Base-by-base conservation (phyloP, 768 basidiomycete genomes). In the Chalciporus sphaerocephalus region DNA sequence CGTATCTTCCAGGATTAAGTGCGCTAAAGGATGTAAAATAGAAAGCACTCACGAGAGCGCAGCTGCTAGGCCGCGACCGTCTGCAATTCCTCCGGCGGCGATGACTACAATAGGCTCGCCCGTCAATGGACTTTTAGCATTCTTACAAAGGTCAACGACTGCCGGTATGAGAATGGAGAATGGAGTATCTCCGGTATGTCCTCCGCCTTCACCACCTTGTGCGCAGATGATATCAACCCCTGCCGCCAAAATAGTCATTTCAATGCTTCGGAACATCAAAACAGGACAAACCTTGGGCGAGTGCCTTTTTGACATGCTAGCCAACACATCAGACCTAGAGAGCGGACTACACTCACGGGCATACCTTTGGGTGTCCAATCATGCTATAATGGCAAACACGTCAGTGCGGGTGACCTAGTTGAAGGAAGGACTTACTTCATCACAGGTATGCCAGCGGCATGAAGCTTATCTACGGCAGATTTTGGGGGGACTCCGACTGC, bases 191-290 rank as follows among this genome's bases (percentile, higher is more conserved):
- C 92, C 88, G 1, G 91, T 92, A 68, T 92, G 91, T 11, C 90
- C 91, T 21, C 91, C 90, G 16, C 89, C 91, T 65, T 92, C 90
- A 15, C 87, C 88, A 25, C 85, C 87, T 62, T 89, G 89, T 1
- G 87, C 90, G 59, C 91, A 90, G 38, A 94, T 91, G 49, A 93
- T 80, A 55, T 94, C 91, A 13, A 92, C 88, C n/a, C 90, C 88
- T 75, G 54, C 6, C 17, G 46, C 15, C 37, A 1, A 10, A 23
- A 20, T 9, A 6, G 15, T 36, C 23, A 38, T 16, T 25, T 36
- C 6, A 41, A 35, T 34, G 23, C 35, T 30, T 36, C 32, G 21
- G 20, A 15, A 24, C n/a, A 32, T 30, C 10, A 32, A 6, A 42
- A 34, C 27, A 8, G 20, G 10, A 39, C 50, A 44, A 35, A 77